Evolutionary conservation across 179 eudicot genomes (phyloP).

Genomic region (Heliamphora pulchella): DNA sequence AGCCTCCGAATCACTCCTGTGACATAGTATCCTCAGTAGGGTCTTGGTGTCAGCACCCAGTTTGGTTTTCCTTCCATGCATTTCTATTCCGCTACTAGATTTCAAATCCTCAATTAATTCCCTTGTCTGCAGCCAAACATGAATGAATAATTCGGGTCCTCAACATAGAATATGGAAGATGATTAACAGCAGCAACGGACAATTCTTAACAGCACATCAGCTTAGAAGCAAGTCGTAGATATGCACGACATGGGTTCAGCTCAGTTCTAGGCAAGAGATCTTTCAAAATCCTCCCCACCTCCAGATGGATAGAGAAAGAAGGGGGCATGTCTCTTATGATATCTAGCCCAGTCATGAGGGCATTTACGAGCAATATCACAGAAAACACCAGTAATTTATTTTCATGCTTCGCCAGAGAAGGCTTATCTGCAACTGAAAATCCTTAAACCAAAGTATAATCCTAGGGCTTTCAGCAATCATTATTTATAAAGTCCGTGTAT

Average conservation of each 20-base stretch:
- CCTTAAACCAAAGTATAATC: background rate
- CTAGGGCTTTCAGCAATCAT: background rate
- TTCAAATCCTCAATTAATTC: slow-evolving; percentile 85
- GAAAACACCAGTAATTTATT: background rate
- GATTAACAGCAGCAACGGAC: background rate
- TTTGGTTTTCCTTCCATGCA: slow-evolving; percentile 63
- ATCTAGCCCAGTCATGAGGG: background rate
- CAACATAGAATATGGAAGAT: background rate
- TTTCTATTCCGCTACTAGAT: slow-evolving; percentile 51
- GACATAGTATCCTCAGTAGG: slow-evolving; percentile 77
- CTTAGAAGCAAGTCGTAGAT: too few species aligned
- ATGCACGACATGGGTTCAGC: too few species aligned
- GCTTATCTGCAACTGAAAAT: background rate
- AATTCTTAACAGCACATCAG: too few species aligned
- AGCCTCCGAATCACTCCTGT: slow-evolving; percentile 83
- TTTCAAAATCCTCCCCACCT: too few species aligned
- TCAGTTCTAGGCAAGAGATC: background rate
- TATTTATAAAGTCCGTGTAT: background rate
- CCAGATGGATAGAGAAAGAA: background rate
- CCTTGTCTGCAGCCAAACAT: slow-evolving; percentile 58
- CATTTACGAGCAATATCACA: background rate
- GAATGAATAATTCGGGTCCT: background rate
- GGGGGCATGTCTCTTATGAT: background rate
- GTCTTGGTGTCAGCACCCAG: slow-evolving; percentile 73
- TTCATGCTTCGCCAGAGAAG: background rate